A percentile compares a stretch with the other conserved stretches of the same genome.
These are phyloP conservation scores for Dittrichia graveolens DNA, from an alignment of 129 eudicot genomes.

Conservation along the genomic window DNA sequence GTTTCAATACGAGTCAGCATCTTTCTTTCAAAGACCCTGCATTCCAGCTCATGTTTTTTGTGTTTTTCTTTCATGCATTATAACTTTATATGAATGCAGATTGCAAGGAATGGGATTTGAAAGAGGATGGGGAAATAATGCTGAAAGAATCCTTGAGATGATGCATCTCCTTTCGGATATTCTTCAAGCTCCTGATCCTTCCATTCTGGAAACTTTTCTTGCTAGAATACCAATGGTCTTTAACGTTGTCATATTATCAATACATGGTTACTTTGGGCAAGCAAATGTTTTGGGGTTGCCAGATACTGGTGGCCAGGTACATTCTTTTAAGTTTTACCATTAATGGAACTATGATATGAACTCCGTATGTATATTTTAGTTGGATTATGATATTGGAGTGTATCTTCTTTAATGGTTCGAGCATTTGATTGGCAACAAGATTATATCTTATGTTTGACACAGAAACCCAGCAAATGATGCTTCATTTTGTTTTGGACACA, in stretches of 20 bases:
- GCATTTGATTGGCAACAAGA: constrained; percentile 4
- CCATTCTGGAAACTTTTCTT: constrained; percentile 83
- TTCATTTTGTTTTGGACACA: constrained; percentile 35
- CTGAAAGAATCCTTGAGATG: constrained; percentile 68
- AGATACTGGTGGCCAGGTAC: constrained; percentile 99
- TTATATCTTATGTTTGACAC: background rate
- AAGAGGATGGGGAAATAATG: constrained; percentile 97
- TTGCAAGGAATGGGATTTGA: constrained; percentile 99
- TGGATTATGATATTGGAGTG: background rate
- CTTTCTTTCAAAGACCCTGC: background rate
- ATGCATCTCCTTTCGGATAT: constrained; percentile 91
- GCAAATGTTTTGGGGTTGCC: constrained; percentile 99
- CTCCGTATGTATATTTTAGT: constrained; percentile 9
- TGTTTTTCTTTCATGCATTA: background rate
- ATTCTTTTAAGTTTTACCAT: background rate
- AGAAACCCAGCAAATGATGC: constrained; percentile 12
- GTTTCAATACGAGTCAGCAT: constrained; percentile 71
- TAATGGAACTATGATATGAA: background rate
- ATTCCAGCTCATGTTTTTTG: background rate
- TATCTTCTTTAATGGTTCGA: background rate
- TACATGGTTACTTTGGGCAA: constrained; percentile 98
- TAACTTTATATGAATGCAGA: constrained; percentile 40
- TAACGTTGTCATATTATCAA: constrained; percentile 88
- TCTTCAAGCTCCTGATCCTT: constrained; percentile 99
- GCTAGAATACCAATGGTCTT: constrained; percentile 96